These are phyloP conservation scores for Trichoderma sp. DNA, from an alignment of 2,329 filamentous ascomycete species.

Conservation along the genomic window DNA sequence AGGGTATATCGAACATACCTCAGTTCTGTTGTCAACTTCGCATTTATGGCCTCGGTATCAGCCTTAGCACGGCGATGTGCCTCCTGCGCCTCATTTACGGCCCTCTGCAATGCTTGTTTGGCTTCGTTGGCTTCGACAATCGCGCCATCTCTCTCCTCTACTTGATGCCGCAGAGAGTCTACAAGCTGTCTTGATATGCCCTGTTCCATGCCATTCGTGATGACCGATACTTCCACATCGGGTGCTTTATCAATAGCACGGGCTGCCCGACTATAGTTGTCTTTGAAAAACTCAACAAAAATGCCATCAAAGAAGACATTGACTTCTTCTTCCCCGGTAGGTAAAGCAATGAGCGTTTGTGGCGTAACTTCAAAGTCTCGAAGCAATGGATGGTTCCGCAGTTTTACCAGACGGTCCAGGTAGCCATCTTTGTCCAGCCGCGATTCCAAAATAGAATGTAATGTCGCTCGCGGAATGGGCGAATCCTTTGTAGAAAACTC, in stretches of 20 bases:
- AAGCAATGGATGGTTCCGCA: conserved; percentile 77
- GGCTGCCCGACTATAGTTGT: conserved; percentile 85
- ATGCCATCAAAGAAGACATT: conserved; percentile 83
- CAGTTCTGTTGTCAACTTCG: conserved; percentile 53
- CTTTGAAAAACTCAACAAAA: conserved; percentile 94
- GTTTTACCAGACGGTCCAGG: conserved; percentile 75
- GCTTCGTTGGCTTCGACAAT: conserved; percentile 54
- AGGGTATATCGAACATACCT: conserved; percentile 44
- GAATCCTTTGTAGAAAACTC: conserved; percentile 99
- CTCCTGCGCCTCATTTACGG: conserved; percentile 71
- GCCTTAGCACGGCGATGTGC: conserved; percentile 72
- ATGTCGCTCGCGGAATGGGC: conserved; percentile 77
- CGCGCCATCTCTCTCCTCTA: conserved; percentile 69
- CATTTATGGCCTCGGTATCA: conserved; percentile 41
- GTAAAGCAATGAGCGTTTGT: conserved; percentile 62
- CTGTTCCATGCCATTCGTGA: conserved; percentile 79
- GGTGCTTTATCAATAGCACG: conserved; percentile 91
- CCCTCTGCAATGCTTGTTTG: conserved; percentile 53
- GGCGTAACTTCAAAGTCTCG: conserved; percentile 88
- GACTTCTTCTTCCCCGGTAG: conserved; percentile 58
- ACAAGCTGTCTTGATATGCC: conserved; percentile 94
- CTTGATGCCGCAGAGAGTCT: conserved; percentile 76
- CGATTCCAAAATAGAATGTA: conserved; percentile 77
- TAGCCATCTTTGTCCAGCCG: conserved; percentile 86
- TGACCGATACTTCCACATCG: conserved; percentile 79